A percentile compares a stretch with the other conserved stretches of the same genome.
These are phyloP conservation scores for Sabuloglossum arenarium DNA, from an alignment of 495 filamentous ascomycete species.

Conservation along the genomic window DNA sequence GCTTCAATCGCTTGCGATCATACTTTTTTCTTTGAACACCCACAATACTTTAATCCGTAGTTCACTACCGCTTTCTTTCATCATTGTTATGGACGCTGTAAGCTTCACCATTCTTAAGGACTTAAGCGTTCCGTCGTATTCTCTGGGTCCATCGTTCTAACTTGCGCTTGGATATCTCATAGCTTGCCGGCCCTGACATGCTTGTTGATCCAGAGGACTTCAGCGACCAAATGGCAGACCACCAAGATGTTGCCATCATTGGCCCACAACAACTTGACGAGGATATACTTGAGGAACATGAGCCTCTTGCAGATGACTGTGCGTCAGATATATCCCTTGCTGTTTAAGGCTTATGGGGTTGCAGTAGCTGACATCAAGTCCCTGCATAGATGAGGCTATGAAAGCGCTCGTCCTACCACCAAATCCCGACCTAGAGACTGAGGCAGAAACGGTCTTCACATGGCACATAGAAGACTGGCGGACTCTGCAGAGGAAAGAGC, in stretches of 20 bases:
- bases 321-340: constrained; percentile 20
- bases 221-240: constrained; percentile 32
- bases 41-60: constrained; percentile 1
- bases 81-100: constrained; percentile 15
- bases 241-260: constrained; percentile 70
- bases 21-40: not conserved
- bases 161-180: constrained; percentile 9
- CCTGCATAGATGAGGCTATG: constrained; percentile 54
- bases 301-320: constrained; percentile 15
- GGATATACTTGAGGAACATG: constrained; percentile 26
- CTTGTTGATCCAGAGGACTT: constrained; percentile 46
- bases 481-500: constrained; percentile 47
- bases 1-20: not conserved
- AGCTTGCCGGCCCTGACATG: constrained; percentile 27
- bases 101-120: constrained; percentile 5
- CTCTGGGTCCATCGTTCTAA: not conserved
- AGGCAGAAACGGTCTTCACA: constrained; percentile 46
- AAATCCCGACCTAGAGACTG: constrained; percentile 50
- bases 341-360: constrained; percentile 28
- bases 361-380: constrained; percentile 9
- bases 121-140: not conserved
- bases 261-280: constrained; percentile 39
- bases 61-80: constrained; percentile 1
- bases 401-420: constrained; percentile 53
- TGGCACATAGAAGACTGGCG: constrained; percentile 80